Evolutionary conservation across 2,329 filamentous ascomycete species (phyloP).

Genomic region (Diplodia mutila): DNA sequence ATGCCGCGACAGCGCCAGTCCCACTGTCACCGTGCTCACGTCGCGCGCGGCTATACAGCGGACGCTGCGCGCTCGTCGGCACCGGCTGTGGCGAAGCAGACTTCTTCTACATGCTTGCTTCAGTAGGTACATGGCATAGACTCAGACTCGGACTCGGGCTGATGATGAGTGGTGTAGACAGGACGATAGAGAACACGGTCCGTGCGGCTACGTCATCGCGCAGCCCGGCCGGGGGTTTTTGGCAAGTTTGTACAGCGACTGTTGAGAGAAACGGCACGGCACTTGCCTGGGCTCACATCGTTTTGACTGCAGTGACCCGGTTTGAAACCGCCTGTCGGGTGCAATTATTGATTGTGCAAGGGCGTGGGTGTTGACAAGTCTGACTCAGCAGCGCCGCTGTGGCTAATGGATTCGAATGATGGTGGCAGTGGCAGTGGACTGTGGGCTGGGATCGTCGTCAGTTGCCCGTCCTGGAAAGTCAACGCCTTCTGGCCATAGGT

Average conservation of each 20-base stretch:
- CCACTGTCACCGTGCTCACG: not conserved
- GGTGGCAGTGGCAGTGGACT: no score
- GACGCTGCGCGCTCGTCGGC: not conserved
- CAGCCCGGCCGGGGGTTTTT: not conserved
- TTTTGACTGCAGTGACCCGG: no score
- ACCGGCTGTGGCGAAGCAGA: not conserved
- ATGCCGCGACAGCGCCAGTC: not conserved
- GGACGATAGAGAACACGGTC: not conserved
- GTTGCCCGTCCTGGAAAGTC: not conserved
- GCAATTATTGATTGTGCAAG: no score
- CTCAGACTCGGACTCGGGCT: not conserved
- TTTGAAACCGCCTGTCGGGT: no score
- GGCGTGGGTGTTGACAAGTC: no score
- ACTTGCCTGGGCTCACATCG: not conserved
- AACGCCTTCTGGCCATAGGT: no score
- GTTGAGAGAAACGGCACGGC: not conserved
- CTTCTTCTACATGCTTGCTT: not conserved
- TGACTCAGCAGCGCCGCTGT: not conserved
- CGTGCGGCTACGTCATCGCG: conserved; percentile 14
- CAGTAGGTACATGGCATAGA: not conserved
- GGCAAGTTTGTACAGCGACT: not conserved
- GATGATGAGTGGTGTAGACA: not conserved
- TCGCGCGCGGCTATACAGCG: conserved; percentile 8
- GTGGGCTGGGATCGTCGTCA: no score
- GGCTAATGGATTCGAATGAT: no score